Base-by-base conservation (phyloP, 2,329 filamentous ascomycete genomes). In the Fusarium sp. region DNA sequence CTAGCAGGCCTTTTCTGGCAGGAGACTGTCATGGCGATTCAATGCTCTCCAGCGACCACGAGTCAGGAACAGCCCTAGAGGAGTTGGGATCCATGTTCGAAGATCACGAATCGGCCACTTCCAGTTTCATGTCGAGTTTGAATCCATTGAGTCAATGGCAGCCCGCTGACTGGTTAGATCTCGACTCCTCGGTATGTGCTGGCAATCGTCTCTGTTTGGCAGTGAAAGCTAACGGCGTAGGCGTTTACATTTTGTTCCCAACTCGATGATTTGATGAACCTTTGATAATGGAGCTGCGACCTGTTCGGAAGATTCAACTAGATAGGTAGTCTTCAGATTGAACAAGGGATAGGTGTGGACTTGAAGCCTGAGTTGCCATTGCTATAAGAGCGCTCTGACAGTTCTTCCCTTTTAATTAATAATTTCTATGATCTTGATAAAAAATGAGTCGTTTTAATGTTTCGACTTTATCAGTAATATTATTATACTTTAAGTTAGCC, bases 131-230 rank as follows among this genome's bases (percentile, higher is more conserved):
- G 13, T 63, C 55, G 10, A 47, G 53, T 0, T 42, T 65, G n/a
- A 60, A 60, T 16, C 49, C 46, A 26, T 12, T 47, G 4, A 56
- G 62, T 18, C 50, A 67, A 23, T 67, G 64, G 57, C 62, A 62
- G 9, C 58, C 62, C 2, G 60, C 58, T 15, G 65, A 67, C 36
- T 67, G 65, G 65, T 2, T 67, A 4, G 57, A 67, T 10, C 52
- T 67, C 0, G 58, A 67, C 20, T 67, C 63, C 3, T 63, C 49
- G 15, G 58, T 57, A 63, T 30, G 42, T 34, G 10, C 8, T 5
- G 3, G 1, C 8, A 4, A 3, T 9, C 9, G 7, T 15, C 20
- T 3, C 5, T 11, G 0, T 5, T 2, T 13, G 8, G 2, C 4
- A 0, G 1, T 44, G 46, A 13, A 38, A 6, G 9, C 13, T 10